Evolutionary conservation across 345 rosid genomes (phyloP), one percentile per base, ranked within the genome.

Genomic region (Salix caprea): DNA sequence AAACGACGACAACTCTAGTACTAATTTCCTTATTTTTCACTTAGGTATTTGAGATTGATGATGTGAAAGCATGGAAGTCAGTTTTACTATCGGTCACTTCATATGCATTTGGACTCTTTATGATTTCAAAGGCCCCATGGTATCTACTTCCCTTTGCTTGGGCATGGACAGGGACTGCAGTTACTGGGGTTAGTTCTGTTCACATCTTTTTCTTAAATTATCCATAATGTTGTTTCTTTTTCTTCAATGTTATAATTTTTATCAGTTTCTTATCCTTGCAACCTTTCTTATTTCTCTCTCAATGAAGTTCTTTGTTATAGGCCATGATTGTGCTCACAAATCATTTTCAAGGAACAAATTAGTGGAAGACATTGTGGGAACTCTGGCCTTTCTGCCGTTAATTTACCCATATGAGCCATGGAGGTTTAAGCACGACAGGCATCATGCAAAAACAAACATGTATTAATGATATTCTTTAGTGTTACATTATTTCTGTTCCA

Each of bases 381-480:
- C 97, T 54, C 90, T 93, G 75, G 96, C 97, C 74, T 93, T 93
- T 80, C 72, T 95, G 77, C 97, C 98, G 0, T 84, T 95, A 67
- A 92, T 93, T 54, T 95, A 95, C 81, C 98, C 99, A 2, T 95
- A 95, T 62, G 96, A 91, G 84, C 98, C 99, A 69, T 91, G 99
- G 99, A 83, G 97, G 75, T 95, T 91, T 85, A 93, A 95, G 91
- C 99, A 95, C 23, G 96, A 95, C 72, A 86, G 86, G 72, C 97
- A 95, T 86, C 99, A 95, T 74, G 98, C 99, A 73, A 95, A 93
- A 83, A 93, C 99, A 73, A 95, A 95, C 87, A 95, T 95, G 98
- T 91, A 72, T 23, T 87, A 85, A 40, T 61, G 73, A 71, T 46
- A 9, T 70, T 48, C 37, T 78, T 23, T 67, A 24, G 75, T 30